A percentile compares a stretch with the other conserved stretches of the same genome.
phyloP scores from a whole-genome alignment of 495 filamentous ascomycete species.

The Hypoxylon perforatum region DNA sequence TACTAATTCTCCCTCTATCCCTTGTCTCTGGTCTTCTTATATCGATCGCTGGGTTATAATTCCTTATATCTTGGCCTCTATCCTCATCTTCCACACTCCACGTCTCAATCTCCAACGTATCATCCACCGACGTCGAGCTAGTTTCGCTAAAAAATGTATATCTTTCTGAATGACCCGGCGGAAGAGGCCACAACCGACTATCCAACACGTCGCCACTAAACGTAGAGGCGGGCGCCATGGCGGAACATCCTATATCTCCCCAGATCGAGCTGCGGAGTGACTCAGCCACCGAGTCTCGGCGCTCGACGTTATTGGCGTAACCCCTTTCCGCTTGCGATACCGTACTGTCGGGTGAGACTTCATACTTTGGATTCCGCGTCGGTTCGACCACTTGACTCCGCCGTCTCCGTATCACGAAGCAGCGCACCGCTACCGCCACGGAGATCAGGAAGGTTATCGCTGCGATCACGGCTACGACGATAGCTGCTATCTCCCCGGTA shows the following conservation, averaged over 20 bases:
- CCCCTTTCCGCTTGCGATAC: constrained; percentile 7
- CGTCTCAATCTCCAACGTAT: constrained; percentile 5
- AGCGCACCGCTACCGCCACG: constrained; percentile 16
- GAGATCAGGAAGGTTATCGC: constrained; percentile 4
- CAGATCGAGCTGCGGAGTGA: constrained; percentile 31
- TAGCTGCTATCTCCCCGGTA: constrained; percentile 12
- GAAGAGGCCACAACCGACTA: constrained; percentile 35
- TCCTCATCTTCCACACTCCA: neutral
- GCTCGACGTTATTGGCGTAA: neutral
- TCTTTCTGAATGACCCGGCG: constrained; percentile 35
- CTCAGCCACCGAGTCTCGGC: constrained; percentile 12
- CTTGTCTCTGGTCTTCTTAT: neutral
- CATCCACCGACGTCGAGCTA: constrained; percentile 25
- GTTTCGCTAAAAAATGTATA: constrained; percentile 40
- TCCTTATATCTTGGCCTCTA: neutral
- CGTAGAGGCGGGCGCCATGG: constrained; percentile 5
- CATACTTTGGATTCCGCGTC: constrained; percentile 6
- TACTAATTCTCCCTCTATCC: neutral
- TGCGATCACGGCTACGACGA: constrained; percentile 11
- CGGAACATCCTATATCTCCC: constrained; percentile 12
- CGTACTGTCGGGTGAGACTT: neutral
- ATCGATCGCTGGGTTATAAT: neutral
- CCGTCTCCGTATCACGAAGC: constrained; percentile 15
- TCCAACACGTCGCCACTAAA: constrained; percentile 26
- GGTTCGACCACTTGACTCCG: constrained; percentile 12